Base-by-base conservation (phyloP, 345 rosid genomes). In the Gynandropsis gynandra region DNA sequence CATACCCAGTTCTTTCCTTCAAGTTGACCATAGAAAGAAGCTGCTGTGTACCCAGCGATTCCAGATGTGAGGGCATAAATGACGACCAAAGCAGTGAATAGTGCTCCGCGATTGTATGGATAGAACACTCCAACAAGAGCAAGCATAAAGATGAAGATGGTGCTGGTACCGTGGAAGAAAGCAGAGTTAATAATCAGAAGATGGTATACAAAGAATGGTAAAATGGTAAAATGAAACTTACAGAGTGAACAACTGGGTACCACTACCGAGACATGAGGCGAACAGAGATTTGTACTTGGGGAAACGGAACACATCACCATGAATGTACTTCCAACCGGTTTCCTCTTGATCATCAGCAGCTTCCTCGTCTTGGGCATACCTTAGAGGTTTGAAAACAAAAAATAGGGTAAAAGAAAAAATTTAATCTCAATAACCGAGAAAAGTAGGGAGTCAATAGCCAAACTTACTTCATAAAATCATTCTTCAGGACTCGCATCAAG, bases 61-160 rank as follows among this genome's bases (percentile, higher is more conserved):
- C 96, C 96, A 32, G 96, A 84, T 16, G 94, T 87, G 3, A 87
- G 94, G 10, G 90, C 96, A 39, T 84, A 84, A 43, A 87, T 80
- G 61, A 87, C 83, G 35, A 87, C 96, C 63, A 87, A 65, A 17
- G 96, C 96, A 0, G 96, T 87, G 56, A 87, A 84, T 16, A 87
- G 74, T 62, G 96, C 94, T 61, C 96, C 96, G 2, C 96, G 81
- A 56, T 87, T 87, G 72, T 87, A 87, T 11, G 96, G 96, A 70
- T 84, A 87, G 65, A 87, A 84, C 19, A 84, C 94, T 50, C 96
- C 96, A 68, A 87, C 96, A 45, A 87, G 70, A 1, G 96, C 79
- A 34, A 87, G 94, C 72, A 84, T 65, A 63, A 87, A 84, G 18
- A 87, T 87, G 66, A 84, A 87, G 39, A 81, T 48, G 4, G 87